Base-by-base conservation (phyloP, 176 grass and related monocot genomes). In the Musa itinerans region DNA sequence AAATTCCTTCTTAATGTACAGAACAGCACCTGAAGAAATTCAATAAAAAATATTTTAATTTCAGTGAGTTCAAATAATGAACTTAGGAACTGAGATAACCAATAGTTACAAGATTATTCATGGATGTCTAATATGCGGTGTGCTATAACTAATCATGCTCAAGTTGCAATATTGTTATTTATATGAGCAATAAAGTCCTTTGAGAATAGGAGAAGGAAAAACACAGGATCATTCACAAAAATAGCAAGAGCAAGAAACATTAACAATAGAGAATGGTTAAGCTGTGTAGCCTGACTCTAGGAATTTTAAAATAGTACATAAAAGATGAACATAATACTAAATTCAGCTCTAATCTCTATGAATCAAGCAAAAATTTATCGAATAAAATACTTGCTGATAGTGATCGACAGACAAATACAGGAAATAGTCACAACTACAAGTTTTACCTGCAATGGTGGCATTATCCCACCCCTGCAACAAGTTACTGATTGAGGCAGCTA, bases 1-100 rank as follows among this genome's bases (percentile, higher is more conserved):
- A 79, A 97, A 97, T 55, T 97, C 93, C 74, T 78, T 85, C 75
- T 93, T 97, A 85, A 97, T 97, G 85, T 93, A 97, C 24, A 93
- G 71, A 54, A 93, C 90, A 10, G 93, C 78, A 23, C 90, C 93
- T 97, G 83, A 23, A 77, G 68, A 22, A 43, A 43, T 43, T 43
- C 34, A 43, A 43, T 43, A 43, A 43, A 43, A 43, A 43, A 6
- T 4, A 43, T 43, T 43, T 43, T 43, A 43, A 43, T 43, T 43
- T 43, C 4, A 43, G 4, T 43, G 3, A 43, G 34, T 43, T 43
- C 34, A 43, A 6, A 43, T 43, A 43, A 43, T 43, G 34, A 43
- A 43, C 34, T 6, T 43, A 43, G 0, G 3, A 43, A 43, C 34
- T 43, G 34, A 43, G 34, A 43, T 43, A 43, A 43, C 34, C 4